A percentile compares a stretch with the other conserved stretches of the same genome.
These are phyloP conservation scores for Calycina marina DNA, from an alignment of 2,329 filamentous ascomycete species.

Conservation along the genomic window DNA sequence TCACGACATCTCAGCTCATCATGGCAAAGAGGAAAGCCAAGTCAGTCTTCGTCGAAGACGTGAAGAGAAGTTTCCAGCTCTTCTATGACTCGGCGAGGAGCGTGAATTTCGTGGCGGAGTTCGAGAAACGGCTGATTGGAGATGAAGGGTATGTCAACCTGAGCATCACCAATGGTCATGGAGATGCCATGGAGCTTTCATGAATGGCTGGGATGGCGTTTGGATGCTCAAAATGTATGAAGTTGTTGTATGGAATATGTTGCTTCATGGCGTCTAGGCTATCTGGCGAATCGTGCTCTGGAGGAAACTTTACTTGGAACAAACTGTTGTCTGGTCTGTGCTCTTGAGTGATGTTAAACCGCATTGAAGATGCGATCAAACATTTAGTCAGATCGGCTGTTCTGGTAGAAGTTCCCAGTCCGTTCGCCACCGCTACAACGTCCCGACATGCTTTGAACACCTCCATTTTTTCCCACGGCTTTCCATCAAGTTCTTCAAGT, in stretches of 20 bases:
- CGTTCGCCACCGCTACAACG: too few relatives aligned
- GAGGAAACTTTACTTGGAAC: too few relatives aligned
- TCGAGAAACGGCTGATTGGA: constrained; percentile 85
- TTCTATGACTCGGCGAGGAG: constrained; percentile 86
- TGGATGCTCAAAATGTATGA: neutral
- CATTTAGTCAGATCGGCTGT: too few relatives aligned
- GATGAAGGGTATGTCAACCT: constrained; percentile 72
- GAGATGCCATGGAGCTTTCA: constrained; percentile 50
- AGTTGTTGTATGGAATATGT: neutral
- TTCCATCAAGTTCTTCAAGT: too few relatives aligned
- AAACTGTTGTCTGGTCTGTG: too few relatives aligned
- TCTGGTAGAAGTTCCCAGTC: too few relatives aligned
- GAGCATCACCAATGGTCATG: constrained; percentile 37
- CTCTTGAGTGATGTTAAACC: too few relatives aligned
- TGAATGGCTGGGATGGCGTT: constrained; percentile 8
- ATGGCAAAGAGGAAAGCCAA: constrained; percentile 73
- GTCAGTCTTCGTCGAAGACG: constrained; percentile 74
- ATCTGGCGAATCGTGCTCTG: neutral
- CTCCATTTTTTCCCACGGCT: neutral
- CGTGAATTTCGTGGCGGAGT: constrained; percentile 79
- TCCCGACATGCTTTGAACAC: neutral
- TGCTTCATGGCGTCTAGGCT: neutral
- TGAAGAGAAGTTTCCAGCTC: constrained; percentile 82
- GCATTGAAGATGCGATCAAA: too few relatives aligned
- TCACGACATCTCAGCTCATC: constrained; percentile 83